phyloP scores from a whole-genome alignment of 2,329 filamentous ascomycete species.

The Penicillium sclerotiorum region DNA sequence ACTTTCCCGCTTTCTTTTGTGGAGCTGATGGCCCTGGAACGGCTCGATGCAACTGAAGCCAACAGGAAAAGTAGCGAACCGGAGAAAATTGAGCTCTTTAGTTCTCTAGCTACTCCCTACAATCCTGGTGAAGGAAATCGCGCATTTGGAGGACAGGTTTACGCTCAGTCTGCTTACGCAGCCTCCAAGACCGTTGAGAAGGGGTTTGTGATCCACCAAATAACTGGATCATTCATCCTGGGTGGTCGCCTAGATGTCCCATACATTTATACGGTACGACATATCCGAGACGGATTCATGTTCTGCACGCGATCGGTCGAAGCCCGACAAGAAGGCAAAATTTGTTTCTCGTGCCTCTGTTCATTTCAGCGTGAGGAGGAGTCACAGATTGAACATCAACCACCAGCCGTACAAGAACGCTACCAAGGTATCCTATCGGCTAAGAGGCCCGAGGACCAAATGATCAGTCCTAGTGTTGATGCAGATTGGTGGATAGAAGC shows the following conservation, averaged over 20 bases:
- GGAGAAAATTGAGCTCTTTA: slow-evolving; percentile 35
- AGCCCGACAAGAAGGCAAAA: slow-evolving; percentile 51
- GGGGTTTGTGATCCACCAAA: slow-evolving; percentile 56
- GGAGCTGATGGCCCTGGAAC: slow-evolving; percentile 36
- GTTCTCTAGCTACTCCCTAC: slow-evolving; percentile 37
- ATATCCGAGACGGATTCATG: slow-evolving; percentile 54
- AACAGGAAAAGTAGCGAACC: slow-evolving; percentile 14
- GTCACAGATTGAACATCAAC: slow-evolving; percentile 33
- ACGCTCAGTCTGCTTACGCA: slow-evolving; percentile 60
- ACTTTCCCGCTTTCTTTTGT: slow-evolving; percentile 27
- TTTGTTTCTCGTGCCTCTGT: slow-evolving; percentile 56
- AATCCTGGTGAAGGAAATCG: slow-evolving; percentile 46
- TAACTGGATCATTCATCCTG: slow-evolving; percentile 57
- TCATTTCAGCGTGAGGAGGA: slow-evolving; percentile 55
- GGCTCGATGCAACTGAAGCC: slow-evolving; percentile 19
- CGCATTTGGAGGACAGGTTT: slow-evolving; percentile 60
- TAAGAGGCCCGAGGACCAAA: slow-evolving; percentile 37
- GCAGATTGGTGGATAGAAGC: slow-evolving; percentile 39
- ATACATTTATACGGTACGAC: slow-evolving; percentile 55
- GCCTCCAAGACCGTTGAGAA: slow-evolving; percentile 56
- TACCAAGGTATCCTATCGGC: slow-evolving; percentile 34
- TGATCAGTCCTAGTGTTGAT: slow-evolving; percentile 38
- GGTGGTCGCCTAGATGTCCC: slow-evolving; percentile 51
- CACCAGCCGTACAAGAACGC: slow-evolving; percentile 28
- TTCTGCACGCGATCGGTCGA: slow-evolving; percentile 58